Percentiles rank a stretch among this genome's conserved stretches.
Conservation (phyloP, 176 grass and related monocot species). For the Cymbopogon citratus region DNA sequence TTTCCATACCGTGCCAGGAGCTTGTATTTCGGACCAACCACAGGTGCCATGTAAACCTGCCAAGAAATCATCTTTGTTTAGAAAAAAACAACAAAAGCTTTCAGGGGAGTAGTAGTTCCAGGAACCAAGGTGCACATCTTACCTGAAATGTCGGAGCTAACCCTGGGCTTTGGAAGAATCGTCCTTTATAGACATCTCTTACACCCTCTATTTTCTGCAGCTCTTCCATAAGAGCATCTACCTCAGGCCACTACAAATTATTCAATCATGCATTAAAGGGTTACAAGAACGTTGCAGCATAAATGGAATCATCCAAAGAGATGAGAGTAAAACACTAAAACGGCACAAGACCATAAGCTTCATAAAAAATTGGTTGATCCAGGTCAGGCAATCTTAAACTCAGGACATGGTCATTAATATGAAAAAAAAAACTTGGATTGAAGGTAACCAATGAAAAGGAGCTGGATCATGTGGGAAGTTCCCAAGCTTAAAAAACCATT, state of each 20-base stretch:
- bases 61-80: background rate
- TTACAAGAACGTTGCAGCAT: background rate
- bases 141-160: constrained; percentile 93
- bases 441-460: background rate
- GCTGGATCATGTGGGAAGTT: background rate
- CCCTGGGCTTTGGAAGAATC: constrained; percentile 78
- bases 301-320: background rate
- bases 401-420: background rate
- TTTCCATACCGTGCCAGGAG: constrained; percentile 85
- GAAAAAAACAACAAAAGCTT: background rate
- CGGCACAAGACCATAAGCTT: background rate
- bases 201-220: constrained; percentile 66
- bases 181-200: constrained; percentile 71
- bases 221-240: constrained; percentile 79
- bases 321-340: background rate
- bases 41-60: constrained; percentile 90
- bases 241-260: constrained; percentile 73
- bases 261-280: background rate
- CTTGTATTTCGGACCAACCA: constrained; percentile 69
- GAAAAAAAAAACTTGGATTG: background rate
- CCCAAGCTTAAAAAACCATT: background rate
- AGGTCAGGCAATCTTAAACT: background rate
- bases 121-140: background rate
- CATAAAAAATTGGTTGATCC: background rate
- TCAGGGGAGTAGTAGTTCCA: background rate